Evolutionary conservation across 2,329 filamentous ascomycete genomes (phyloP).

Genomic region (Claviceps spartinae): DNA sequence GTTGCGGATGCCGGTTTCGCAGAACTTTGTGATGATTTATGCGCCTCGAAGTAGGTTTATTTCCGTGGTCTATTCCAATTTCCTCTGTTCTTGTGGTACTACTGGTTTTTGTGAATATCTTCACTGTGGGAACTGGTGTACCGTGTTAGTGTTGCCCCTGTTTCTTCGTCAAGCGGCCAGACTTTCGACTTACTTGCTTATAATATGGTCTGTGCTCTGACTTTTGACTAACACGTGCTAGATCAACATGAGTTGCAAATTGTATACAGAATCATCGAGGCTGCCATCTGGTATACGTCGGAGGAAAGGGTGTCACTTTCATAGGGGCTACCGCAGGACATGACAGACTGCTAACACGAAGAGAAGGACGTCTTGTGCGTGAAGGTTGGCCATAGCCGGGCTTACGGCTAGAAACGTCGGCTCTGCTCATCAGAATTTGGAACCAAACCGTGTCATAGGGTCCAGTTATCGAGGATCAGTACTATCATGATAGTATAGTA

Average conservation of each 20-base stretch:
- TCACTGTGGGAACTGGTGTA: not conserved
- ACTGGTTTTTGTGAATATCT: too few relatives aligned
- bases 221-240: slow-evolving; percentile 11
- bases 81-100: not conserved
- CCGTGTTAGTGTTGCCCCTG: too few relatives aligned
- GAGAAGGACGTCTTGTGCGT: too few relatives aligned
- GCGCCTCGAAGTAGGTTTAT: slow-evolving; percentile 46
- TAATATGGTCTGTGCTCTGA: too few relatives aligned
- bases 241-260: slow-evolving; percentile 53
- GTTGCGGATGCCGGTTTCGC: slow-evolving; percentile 50
- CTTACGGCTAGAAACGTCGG: too few relatives aligned
- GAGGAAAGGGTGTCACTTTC: slow-evolving; percentile 29
- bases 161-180: not conserved
- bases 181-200: too few relatives aligned
- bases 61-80: not conserved
- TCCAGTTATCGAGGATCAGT: not conserved
- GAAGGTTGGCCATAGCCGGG: too few relatives aligned
- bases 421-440: too few relatives aligned
- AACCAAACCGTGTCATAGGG: too few relatives aligned
- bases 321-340: not conserved
- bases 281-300: slow-evolving; percentile 55
- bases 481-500: not conserved
- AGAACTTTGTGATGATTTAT: slow-evolving; percentile 71
- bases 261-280: slow-evolving; percentile 56
- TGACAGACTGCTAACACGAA: too few relatives aligned